Evolutionary conservation across 345 rosid species (phyloP).

Genomic region (Hevea brasiliensis): DNA sequence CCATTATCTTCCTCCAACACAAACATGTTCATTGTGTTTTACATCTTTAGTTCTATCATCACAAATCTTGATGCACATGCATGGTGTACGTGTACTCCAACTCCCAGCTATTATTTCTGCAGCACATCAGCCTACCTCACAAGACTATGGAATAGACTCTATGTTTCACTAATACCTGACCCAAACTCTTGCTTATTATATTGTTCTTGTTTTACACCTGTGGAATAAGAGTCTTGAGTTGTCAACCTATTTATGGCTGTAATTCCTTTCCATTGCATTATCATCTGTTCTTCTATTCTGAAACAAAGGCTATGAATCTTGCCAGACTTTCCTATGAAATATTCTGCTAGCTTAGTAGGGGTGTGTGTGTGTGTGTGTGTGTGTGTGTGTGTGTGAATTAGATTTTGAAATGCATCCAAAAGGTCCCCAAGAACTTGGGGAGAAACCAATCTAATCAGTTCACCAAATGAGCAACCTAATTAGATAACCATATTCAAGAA

Average conservation of each 20-base stretch:
- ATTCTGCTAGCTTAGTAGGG: neutral
- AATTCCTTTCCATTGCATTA: neutral
- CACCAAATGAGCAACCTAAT: neutral
- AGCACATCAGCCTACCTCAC: neutral
- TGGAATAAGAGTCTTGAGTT: neutral
- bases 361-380: neutral
- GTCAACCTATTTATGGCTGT: neutral
- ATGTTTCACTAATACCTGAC: neutral
- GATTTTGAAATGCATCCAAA: neutral
- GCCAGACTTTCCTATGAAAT: neutral
- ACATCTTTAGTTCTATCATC: neutral
- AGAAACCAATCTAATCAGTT: neutral
- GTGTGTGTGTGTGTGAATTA: no score
- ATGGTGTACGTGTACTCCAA: neutral
- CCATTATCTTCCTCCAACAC: neutral
- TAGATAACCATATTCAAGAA: neutral
- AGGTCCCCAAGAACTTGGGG: neutral
- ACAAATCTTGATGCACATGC: neutral
- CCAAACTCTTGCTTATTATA: neutral
- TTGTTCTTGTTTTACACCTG: neutral
- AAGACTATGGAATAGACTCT: neutral
- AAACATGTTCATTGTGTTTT: neutral
- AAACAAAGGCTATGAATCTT: neutral
- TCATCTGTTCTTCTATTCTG: neutral
- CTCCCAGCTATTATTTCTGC: neutral